A percentile compares a stretch with the other conserved stretches of the same genome.
Evolutionary conservation across 345 rosid genomes (phyloP).

Genomic region (Litchi chinensis): DNA sequence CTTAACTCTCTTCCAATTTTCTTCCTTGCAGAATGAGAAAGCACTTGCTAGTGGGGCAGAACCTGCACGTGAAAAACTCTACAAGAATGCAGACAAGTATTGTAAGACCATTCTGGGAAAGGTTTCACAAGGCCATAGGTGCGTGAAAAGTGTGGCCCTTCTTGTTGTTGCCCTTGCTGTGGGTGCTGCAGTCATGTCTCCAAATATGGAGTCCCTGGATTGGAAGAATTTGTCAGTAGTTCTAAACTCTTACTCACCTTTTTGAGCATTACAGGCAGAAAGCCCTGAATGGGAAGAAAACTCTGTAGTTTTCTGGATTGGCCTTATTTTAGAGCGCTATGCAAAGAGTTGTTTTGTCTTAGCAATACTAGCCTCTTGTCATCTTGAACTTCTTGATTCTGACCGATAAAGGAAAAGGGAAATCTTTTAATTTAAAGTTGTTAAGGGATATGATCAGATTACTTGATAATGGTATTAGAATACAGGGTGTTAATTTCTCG

Average conservation of each 20-base stretch:
- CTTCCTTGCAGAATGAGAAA: conserved; percentile 56
- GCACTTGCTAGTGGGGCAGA: conserved; percentile 43
- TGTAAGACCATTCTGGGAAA: conserved; percentile 52
- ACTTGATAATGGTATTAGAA: conserved; percentile 20
- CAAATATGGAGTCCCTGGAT: conserved; percentile 36
- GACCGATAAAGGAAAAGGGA: conserved; percentile 10
- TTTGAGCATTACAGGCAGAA: conserved; percentile 2
- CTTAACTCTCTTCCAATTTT: background rate
- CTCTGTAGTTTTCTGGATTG: background rate
- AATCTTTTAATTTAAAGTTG: conserved; percentile 13
- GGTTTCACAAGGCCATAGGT: conserved; percentile 49
- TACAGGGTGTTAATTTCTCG: conserved; percentile 18
- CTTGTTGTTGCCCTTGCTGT: conserved; percentile 41
- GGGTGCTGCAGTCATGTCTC: conserved; percentile 48
- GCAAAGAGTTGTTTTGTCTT: conserved; percentile 30
- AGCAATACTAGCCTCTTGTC: conserved; percentile 21
- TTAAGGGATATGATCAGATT: conserved; percentile 20
- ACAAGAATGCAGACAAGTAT: conserved; percentile 55
- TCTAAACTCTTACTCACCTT: conserved; percentile 32
- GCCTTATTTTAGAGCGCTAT: background rate
- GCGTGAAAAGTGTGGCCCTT: conserved; percentile 53
- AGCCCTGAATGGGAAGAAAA: background rate
- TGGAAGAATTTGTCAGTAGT: conserved; percentile 37
- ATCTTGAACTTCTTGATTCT: conserved; percentile 24
- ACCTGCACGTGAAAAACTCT: conserved; percentile 32